Percentiles rank a stretch among this genome's conserved stretches.
These are phyloP conservation scores for Wickerhamiella cacticola DNA, from an alignment of 805 yeast genomes.

Conservation along the genomic window DNA sequence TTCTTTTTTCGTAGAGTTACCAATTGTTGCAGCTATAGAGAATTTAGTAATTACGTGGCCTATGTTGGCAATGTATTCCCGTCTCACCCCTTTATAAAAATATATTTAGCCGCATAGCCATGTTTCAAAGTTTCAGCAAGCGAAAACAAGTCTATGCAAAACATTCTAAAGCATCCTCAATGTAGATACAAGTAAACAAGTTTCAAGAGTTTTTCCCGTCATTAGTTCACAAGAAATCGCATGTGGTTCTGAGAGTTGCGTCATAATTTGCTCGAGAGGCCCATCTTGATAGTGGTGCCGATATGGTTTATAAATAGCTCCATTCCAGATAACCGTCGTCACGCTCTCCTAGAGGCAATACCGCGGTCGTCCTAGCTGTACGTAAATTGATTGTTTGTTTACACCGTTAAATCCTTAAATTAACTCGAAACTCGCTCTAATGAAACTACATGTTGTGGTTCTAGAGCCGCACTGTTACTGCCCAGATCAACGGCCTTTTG, in stretches of 20 bases:
- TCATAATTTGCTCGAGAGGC: too few relatives aligned
- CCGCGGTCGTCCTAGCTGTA: too few relatives aligned
- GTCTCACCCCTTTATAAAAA: background rate
- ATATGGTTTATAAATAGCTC: background rate
- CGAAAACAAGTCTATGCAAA: background rate
- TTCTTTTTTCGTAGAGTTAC: too few relatives aligned
- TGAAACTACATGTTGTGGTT: background rate
- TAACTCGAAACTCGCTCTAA: background rate
- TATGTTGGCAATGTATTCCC: background rate
- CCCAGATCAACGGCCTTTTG: too few relatives aligned
- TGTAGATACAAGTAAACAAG: background rate
- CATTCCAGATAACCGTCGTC: background rate
- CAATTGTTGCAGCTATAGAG: background rate
- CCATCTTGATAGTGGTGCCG: too few relatives aligned
- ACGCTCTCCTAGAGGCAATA: too few relatives aligned
- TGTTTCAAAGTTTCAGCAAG: background rate
- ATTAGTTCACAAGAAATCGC: too few relatives aligned
- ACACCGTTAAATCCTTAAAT: background rate
- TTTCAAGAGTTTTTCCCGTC: background rate
- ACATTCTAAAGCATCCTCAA: background rate
- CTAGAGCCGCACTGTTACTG: too few relatives aligned
- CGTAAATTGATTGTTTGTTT: slow-evolving; percentile 1
- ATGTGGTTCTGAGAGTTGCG: too few relatives aligned
- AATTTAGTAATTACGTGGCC: background rate
- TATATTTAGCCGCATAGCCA: background rate